Conservation (phyloP, 225 moss, liverwort and hornwort species). For the Anthoceros angustus region DNA sequence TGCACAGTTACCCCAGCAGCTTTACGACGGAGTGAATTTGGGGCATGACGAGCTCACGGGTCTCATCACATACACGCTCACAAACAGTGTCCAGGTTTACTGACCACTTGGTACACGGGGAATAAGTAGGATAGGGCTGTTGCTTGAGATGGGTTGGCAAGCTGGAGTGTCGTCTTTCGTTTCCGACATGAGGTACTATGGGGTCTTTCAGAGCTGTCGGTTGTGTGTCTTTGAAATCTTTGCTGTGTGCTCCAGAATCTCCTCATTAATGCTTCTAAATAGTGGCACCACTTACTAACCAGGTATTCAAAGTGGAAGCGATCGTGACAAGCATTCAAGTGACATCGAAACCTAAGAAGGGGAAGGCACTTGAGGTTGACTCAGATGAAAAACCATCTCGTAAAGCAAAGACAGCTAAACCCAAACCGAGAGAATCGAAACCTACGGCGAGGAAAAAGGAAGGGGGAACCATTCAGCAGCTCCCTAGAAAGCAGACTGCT, state of each 20-base stretch:
- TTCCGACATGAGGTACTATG: no score
- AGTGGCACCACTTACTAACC: background rate
- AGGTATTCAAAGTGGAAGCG: background rate
- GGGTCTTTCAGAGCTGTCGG: no score
- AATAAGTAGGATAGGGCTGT: background rate
- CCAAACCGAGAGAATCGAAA: background rate
- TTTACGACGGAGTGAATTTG: slow-evolving; percentile 91
- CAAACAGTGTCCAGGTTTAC: slow-evolving; percentile 84
- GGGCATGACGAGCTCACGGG: slow-evolving; percentile 65
- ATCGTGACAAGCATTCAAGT: background rate
- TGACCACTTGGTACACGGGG: background rate
- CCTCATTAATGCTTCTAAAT: no score
- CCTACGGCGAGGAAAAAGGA: no score
- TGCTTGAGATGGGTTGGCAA: background rate
- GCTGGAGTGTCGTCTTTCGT: no score
- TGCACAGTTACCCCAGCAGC: slow-evolving; percentile 64
- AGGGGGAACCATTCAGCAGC: no score
- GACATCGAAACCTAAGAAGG: no score
- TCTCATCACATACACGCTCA: slow-evolving; percentile 93
- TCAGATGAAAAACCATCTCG: background rate
- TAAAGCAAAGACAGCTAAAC: background rate
- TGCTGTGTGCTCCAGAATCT: no score
- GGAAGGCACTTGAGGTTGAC: background rate
- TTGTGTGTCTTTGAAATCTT: no score
- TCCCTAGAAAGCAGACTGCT: no score